Evolutionary conservation across 352 stramenopile species (phyloP), one percentile per base, ranked within the genome.

Genomic region (Globisporangium heterothallicum): DNA sequence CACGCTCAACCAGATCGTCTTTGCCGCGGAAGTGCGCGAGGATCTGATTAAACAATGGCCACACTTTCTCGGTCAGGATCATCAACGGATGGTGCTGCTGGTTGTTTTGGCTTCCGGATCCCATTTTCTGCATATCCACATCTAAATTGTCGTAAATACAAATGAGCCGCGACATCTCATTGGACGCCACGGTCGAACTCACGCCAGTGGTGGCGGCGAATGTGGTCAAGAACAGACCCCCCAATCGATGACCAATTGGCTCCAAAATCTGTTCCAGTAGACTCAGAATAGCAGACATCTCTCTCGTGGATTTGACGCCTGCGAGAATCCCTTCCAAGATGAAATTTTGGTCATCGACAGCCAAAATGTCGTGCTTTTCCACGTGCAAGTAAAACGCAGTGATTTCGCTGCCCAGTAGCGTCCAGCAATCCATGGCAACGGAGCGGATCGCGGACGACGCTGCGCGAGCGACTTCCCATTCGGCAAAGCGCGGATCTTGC

Each of bases 131-230:
- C 40, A 49, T 52, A n/a, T 68, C 58, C 19, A 86, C 56, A 13
- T 74, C 59, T 13, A 92, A 61, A 36, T 91, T 82, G 49, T 94
- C 84, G 51, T 92, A 94, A 29, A 92, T 67, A 61, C 79, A 86
- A 35, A 94, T 86, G n/a, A 92, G 61, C 3, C 84, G 79, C 35
- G 91, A 55, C 42, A 94, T 59, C 38, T 94, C 81, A 44, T 78
- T 72, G 18, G 83, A 71, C 6, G 72, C 74, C 4, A 75, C 49
- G 0, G 68, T 62, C 3, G 61, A 61, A 10, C 70, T 73, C 1
- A 78, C 66, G 19, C 70, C 69, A 4, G 24, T 18, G 5, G 67
- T 58, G 29, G 54, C 59, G 56, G 69, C 16, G 63, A 47, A 0
- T 58, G 63, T 1, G 72, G n/a, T 70, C 0, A 67, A 50, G 42